A percentile compares a stretch with the other conserved stretches of the same genome.
Evolutionary conservation across 2,329 filamentous ascomycete genomes (phyloP).

Genomic region (Onygenales sp.): DNA sequence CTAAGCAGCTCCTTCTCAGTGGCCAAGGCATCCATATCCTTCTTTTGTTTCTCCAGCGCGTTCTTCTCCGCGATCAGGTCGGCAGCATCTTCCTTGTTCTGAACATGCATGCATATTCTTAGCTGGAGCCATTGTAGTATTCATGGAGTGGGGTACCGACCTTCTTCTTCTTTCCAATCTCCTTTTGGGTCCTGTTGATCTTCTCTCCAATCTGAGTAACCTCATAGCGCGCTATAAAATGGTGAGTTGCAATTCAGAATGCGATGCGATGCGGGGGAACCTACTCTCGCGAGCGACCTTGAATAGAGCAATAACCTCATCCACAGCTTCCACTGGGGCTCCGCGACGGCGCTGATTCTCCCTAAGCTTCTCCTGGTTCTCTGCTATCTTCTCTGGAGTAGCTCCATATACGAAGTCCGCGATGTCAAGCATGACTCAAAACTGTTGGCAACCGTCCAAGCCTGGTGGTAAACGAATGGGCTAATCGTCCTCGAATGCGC

Average conservation of each 20-base stretch:
- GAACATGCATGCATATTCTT: background rate
- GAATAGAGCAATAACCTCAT: constrained; percentile 80
- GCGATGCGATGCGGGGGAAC: constrained; percentile 13
- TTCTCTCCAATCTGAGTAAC: constrained; percentile 71
- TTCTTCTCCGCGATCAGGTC: constrained; percentile 71
- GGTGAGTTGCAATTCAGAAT: constrained; percentile 1
- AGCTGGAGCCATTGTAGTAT: no score
- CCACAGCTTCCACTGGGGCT: constrained; percentile 73
- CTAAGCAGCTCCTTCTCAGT: constrained; percentile 64
- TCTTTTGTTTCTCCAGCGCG: constrained; percentile 72
- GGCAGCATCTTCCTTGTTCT: constrained; percentile 78
- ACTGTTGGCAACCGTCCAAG: no score
- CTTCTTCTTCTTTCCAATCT: constrained; percentile 89
- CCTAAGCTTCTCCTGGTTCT: constrained; percentile 59
- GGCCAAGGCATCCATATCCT: constrained; percentile 64
- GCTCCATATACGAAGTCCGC: constrained; percentile 80
- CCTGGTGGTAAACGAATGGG: no score
- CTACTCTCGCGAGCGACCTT: constrained; percentile 72
- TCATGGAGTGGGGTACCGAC: constrained; percentile 25
- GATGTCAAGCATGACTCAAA: constrained; percentile 58
- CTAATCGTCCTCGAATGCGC: background rate
- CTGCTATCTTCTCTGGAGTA: constrained; percentile 81
- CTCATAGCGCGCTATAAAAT: constrained; percentile 55
- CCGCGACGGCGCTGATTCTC: constrained; percentile 79
- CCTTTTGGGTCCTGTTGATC: constrained; percentile 83